Conservation (phyloP, 192 early-diverging fungal genomes). For the Helicostylum pulchrum region DNA sequence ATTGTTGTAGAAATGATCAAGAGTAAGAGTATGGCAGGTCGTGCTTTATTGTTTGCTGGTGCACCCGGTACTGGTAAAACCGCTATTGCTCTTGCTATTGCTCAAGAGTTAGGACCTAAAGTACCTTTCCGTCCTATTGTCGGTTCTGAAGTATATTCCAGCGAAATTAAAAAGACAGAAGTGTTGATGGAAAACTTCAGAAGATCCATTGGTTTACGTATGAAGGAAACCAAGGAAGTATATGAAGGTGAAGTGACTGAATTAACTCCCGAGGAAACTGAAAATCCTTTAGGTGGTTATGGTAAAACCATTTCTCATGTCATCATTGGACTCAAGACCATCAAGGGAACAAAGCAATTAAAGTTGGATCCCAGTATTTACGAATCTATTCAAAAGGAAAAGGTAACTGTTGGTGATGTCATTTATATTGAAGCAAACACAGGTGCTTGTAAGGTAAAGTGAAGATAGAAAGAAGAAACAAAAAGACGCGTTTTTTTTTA, state of each 20-base stretch:
- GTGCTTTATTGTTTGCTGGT: slow-evolving; percentile 91
- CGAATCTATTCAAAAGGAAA: slow-evolving; percentile 96
- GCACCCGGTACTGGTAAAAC: slow-evolving; percentile 98
- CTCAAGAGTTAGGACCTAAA: slow-evolving; percentile 95
- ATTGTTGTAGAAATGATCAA: slow-evolving; percentile 93
- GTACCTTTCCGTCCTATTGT: slow-evolving; percentile 99
- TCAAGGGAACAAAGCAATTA: slow-evolving; percentile 97
- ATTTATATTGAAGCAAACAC: slow-evolving; percentile 98
- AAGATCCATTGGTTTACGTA: slow-evolving; percentile 90
- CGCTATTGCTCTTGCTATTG: slow-evolving; percentile 92
- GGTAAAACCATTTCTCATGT: slow-evolving; percentile 96
- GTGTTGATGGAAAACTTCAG: slow-evolving; percentile 99
- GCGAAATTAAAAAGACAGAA: slow-evolving; percentile 98
- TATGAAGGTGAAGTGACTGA: slow-evolving; percentile 99
- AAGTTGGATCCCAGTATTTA: slow-evolving; percentile 97
- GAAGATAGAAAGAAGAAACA: no score
- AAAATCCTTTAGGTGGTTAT: slow-evolving; percentile 98
- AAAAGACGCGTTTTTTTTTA: background rate
- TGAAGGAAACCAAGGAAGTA: slow-evolving; percentile 99
- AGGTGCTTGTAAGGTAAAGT: slow-evolving; percentile 87
- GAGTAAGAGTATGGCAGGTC: slow-evolving; percentile 95
- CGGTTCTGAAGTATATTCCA: slow-evolving; percentile 95
- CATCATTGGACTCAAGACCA: slow-evolving; percentile 94
- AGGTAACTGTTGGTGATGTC: slow-evolving; percentile 93
- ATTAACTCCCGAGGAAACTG: slow-evolving; percentile 94